Evolutionary conservation across 2,329 filamentous ascomycete genomes (phyloP), one percentile per base, ranked within the genome.

Genomic region (Nemania serpens): DNA sequence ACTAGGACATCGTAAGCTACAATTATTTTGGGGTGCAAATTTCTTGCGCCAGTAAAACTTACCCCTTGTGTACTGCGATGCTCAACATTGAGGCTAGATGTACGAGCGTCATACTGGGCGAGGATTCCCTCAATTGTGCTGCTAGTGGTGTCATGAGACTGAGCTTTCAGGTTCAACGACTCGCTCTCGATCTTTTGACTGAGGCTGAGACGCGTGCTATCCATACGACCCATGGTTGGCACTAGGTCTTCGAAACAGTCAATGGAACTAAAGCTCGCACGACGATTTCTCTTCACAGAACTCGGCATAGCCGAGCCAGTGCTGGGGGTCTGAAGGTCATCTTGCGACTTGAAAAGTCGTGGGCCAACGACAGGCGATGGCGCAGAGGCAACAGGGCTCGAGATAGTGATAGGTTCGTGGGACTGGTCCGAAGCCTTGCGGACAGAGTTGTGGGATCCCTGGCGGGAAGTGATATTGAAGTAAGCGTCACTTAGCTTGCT

Each of bases 401-500:
- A 41, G 47, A 5, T 47, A 55, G 5, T 54, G 36, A 42, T n/a
- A 43, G 41, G 53, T 4, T 52, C 50, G 6, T 59, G 46, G 45
- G 22, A 50, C 18, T 62, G 61, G 4, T 47, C 34, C 12, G 53
- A 49, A 7, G 10, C 52, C 29, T 65, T 60, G 2, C 36, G 58
- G 7, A 60, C 61, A 33, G 58, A 48, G 39, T 65, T 60, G 11
- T 61, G 55, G n/a, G 69, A 49, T n/a, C 15, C 55, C 18, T 62
- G 49, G 4, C 67, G 63, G 4, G 72, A 68, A 9, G 75, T 76
- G 59, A 80, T 79, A 36, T 75, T 76, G 3, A 71, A 69, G 55
- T 77, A 75, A 1, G 78, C 77, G 37, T 78, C 76, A 25, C 70
- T 69, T 0, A 79, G 66, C 54, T 75, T 73, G 25, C 70, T 69